These are phyloP conservation scores for Thraustochytrium sp. DNA, from an alignment of 352 stramenopile species.

Conservation along the genomic window DNA sequence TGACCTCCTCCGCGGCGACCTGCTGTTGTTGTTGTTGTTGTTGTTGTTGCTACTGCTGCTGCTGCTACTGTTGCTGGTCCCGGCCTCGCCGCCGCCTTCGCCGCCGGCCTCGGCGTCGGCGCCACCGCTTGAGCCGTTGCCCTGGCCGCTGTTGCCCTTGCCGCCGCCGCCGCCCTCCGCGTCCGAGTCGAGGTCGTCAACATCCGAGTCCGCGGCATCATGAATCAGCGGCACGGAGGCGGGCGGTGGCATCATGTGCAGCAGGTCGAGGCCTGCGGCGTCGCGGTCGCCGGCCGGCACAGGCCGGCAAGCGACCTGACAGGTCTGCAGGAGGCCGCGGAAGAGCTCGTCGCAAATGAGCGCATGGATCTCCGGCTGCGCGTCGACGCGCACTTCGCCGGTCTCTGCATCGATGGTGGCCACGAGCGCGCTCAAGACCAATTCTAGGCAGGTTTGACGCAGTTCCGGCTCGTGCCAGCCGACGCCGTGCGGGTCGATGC, in stretches of 20 bases:
- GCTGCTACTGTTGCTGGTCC: too few species aligned
- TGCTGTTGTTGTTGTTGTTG: too few species aligned
- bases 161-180: too few species aligned
- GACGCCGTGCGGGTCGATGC: not conserved
- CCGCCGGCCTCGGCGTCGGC: too few species aligned
- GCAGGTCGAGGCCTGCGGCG: not conserved
- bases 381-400: not conserved
- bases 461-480: not conserved
- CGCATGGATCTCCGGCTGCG: not conserved
- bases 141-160: too few species aligned
- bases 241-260: not conserved
- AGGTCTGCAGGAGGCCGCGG: conserved; percentile 25
- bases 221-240: not conserved
- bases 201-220: not conserved
- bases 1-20: too few species aligned
- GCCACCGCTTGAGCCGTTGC: too few species aligned
- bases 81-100: too few species aligned
- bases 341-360: conserved; percentile 26
- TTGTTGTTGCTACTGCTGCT: too few species aligned
- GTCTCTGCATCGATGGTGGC: conserved; percentile 3
- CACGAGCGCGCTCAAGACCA: conserved; percentile 6
- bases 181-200: too few species aligned
- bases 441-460: conserved; percentile 12
- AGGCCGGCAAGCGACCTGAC: not conserved
- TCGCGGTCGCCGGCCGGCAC: not conserved